A percentile compares a stretch with the other conserved stretches of the same genome.
Evolutionary conservation across 2,329 filamentous ascomycete genomes (phyloP).

Genomic region (Beauveria caledonica): DNA sequence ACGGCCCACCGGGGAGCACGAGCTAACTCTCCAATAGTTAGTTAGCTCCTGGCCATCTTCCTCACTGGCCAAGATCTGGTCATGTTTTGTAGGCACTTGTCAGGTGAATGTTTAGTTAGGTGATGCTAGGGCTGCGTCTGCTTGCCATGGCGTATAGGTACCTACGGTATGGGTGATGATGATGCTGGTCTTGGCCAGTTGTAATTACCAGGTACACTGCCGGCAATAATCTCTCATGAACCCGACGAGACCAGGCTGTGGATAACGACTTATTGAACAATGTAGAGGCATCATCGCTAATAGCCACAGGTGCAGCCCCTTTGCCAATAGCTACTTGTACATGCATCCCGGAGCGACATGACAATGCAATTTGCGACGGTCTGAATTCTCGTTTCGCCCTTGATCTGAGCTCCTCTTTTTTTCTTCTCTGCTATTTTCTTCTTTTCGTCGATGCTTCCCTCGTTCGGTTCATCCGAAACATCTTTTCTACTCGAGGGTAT

Average conservation of each 20-base stretch:
- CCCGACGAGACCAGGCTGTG: no score
- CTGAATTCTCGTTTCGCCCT: slow-evolving; percentile 5
- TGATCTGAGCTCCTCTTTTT: slow-evolving; percentile 4
- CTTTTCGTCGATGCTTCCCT: background rate
- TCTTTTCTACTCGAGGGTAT: background rate
- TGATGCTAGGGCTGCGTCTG: background rate
- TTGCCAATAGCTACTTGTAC: background rate
- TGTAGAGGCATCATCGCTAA: background rate
- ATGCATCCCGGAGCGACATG: background rate
- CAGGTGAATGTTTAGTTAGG: background rate
- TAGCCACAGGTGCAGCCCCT: background rate
- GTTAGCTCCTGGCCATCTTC: no score
- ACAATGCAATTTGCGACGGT: slow-evolving; percentile 6
- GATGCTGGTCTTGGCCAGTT: background rate
- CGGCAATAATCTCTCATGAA: no score
- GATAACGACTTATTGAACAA: background rate
- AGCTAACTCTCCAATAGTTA: no score
- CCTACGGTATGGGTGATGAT: background rate
- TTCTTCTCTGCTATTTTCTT: background rate
- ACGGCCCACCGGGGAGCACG: background rate
- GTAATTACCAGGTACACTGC: background rate
- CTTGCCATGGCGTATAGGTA: no score
- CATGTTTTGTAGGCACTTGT: no score
- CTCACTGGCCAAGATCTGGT: no score
- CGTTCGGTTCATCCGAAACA: background rate